phyloP scores from a whole-genome alignment of 2,329 filamentous ascomycete species.

The Leptographium flavum region DNA sequence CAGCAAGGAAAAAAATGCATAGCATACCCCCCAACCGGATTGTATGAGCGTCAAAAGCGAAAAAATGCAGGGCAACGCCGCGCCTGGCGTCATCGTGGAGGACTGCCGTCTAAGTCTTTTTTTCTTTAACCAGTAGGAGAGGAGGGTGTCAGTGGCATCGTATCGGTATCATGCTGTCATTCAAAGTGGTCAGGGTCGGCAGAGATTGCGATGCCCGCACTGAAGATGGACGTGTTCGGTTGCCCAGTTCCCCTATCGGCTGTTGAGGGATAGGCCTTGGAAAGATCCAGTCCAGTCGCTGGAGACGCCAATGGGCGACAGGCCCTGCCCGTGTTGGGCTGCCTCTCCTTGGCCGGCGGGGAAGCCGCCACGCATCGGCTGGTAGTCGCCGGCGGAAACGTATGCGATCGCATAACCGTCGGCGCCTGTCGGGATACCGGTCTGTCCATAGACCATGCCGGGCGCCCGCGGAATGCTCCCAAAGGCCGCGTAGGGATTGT shows the following conservation, averaged over 20 bases:
- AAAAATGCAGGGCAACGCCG: background rate
- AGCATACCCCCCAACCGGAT: background rate
- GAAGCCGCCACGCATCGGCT: conserved; percentile 31
- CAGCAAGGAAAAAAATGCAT: background rate
- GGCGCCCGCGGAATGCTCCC: conserved; percentile 23
- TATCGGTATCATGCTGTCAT: background rate
- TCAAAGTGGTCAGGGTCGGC: background rate
- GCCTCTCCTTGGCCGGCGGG: conserved; percentile 22
- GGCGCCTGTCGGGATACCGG: conserved; percentile 22
- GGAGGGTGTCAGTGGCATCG: background rate
- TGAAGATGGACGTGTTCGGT: background rate
- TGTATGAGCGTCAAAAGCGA: background rate
- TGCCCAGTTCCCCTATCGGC: conserved; percentile 2
- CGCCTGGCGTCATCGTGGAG: background rate
- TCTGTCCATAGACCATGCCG: conserved; percentile 23
- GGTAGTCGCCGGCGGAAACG: conserved; percentile 26
- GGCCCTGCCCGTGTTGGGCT: conserved; percentile 22
- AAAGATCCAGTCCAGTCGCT: conserved; percentile 51
- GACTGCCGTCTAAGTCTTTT: background rate
- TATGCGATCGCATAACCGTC: conserved; percentile 29
- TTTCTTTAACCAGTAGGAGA: background rate
- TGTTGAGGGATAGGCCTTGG: conserved; percentile 57
- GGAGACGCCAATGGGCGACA: conserved; percentile 27
- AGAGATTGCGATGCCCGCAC: background rate
- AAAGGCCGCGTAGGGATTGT: conserved; percentile 29